phyloP scores from a whole-genome alignment of 352 stramenopile species.

The Phytopythium ostracodes region DNA sequence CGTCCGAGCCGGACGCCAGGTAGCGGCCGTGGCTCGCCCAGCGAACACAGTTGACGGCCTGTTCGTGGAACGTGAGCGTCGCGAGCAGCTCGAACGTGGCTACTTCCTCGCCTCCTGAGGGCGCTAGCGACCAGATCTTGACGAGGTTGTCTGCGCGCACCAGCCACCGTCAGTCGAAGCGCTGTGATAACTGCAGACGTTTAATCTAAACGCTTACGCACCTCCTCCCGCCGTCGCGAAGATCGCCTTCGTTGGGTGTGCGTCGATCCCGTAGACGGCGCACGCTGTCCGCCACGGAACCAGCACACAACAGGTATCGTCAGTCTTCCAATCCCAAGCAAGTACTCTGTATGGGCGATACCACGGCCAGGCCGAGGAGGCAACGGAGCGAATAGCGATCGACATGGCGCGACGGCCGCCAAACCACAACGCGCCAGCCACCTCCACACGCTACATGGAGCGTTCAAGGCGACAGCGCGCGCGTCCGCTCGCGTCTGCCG shows the following conservation, averaged over 20 bases:
- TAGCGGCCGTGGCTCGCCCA: conserved; percentile 78
- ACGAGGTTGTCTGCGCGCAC: conserved; percentile 56
- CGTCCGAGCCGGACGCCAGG: conserved; percentile 78
- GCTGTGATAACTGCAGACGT: not conserved
- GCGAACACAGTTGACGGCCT: conserved; percentile 85
- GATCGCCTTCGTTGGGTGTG: conserved; percentile 63
- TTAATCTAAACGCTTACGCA: conserved; percentile 6
- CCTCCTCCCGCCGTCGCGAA: conserved; percentile 78
- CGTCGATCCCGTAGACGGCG: conserved; percentile 84
- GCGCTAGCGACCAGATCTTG: conserved; percentile 76
- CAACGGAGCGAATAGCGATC: no score
- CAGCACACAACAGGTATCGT: not conserved
- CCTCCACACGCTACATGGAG: no score
- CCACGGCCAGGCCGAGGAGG: no score
- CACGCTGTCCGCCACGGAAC: conserved; percentile 29
- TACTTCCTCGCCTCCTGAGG: conserved; percentile 31
- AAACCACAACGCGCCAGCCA: no score
- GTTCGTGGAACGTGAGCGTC: conserved; percentile 77
- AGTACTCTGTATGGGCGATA: no score
- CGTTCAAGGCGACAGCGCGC: no score
- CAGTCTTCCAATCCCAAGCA: not conserved
- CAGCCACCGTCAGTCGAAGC: not conserved
- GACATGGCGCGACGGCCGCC: no score
- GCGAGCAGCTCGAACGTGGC: conserved; percentile 77
- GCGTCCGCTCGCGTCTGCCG: not conserved